A percentile compares a stretch with the other conserved stretches of the same genome.
These are phyloP conservation scores for Auricularia auricula-judae DNA, from an alignment of 768 basidiomycete genomes.

Conservation along the genomic window DNA sequence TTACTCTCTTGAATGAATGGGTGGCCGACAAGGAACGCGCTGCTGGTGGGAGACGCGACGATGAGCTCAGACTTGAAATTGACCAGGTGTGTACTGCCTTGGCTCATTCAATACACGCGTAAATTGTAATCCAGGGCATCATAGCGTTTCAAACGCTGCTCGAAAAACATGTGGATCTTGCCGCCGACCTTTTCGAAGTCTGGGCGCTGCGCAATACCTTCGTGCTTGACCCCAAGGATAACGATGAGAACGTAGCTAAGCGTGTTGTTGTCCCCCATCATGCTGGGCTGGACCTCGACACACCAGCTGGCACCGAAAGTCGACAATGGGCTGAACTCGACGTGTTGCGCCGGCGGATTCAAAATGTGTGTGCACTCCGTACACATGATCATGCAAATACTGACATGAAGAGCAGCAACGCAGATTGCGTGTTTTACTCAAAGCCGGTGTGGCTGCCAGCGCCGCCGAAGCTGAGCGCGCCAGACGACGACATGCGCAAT, in stretches of 20 bases:
- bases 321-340: conserved; percentile 58
- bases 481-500: conserved; percentile 28
- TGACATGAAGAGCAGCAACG: conserved; percentile 38
- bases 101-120: neutral
- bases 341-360: conserved; percentile 50
- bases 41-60: conserved; percentile 24
- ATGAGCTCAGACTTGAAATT: conserved; percentile 12
- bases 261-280: conserved; percentile 73
- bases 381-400: too few species aligned
- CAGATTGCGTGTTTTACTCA: conserved; percentile 45
- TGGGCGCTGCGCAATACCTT: conserved; percentile 89
- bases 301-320: conserved; percentile 37
- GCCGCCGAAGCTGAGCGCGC: conserved; percentile 36
- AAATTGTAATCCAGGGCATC: conserved; percentile 60
- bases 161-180: conserved; percentile 79
- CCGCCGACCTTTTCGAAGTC: conserved; percentile 85
- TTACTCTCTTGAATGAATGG: conserved; percentile 66
- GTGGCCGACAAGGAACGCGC: conserved; percentile 43
- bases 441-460: conserved; percentile 40
- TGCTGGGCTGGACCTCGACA: conserved; percentile 52
- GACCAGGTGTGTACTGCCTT: conserved; percentile 30
- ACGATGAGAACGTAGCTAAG: conserved; percentile 16
- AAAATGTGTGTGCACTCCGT: conserved; percentile 42
- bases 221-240: conserved; percentile 45
- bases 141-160: conserved; percentile 82